Conservation (phyloP, 2,329 filamentous ascomycete species). For the Fusarium nygamai region DNA sequence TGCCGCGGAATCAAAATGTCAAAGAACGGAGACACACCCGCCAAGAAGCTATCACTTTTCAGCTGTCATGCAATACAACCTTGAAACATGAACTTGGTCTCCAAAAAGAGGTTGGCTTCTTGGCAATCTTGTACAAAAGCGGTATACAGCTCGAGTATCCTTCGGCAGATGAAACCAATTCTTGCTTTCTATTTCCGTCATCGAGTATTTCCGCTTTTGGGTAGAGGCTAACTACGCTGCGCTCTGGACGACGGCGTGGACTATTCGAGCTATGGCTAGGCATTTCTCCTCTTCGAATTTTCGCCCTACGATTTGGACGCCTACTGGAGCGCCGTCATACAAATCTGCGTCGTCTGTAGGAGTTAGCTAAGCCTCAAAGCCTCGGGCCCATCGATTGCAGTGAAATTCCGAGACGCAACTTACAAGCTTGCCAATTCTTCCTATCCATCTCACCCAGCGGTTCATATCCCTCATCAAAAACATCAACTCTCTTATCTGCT, state of each 20-base stretch:
- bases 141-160: background rate
- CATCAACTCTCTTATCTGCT: conserved; percentile 61
- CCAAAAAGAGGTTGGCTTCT: background rate
- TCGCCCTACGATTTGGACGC: conserved; percentile 20
- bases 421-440: conserved; percentile 59
- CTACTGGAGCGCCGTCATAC: conserved; percentile 25
- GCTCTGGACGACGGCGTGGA: background rate
- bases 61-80: background rate
- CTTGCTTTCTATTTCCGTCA: background rate
- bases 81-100: background rate
- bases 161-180: background rate
- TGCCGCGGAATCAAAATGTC: background rate
- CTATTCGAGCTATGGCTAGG: conserved; percentile 6
- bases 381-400: background rate
- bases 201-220: background rate
- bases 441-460: conserved; percentile 55
- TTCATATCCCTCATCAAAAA: conserved; percentile 48
- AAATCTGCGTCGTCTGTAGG: background rate
- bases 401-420: conserved; percentile 26
- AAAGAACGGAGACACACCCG: background rate
- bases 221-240: background rate
- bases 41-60: background rate
- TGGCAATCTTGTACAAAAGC: background rate
- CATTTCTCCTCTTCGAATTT: conserved; percentile 36
- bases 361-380: background rate